Evolutionary conservation across 1,284 basidiomycete species (phyloP).

Genomic region (Vanrija sp.): DNA sequence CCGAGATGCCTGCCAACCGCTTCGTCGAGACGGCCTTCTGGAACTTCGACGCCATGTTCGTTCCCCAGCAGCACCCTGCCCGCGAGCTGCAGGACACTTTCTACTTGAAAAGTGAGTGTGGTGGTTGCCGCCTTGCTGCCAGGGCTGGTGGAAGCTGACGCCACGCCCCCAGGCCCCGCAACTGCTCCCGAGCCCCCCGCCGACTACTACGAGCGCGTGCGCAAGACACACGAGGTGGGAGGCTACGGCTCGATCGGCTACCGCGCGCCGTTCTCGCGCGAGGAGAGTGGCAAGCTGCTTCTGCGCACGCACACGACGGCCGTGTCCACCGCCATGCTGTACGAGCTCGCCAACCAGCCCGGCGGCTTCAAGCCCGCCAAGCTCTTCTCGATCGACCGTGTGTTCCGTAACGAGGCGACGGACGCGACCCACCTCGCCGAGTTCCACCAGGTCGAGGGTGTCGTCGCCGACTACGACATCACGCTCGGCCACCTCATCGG

Average conservation of each 20-base stretch:
- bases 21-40: conserved; percentile 99
- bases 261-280: conserved; percentile 90
- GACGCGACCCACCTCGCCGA: conserved; percentile 99
- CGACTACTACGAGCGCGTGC: conserved; percentile 86
- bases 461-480: conserved; percentile 89
- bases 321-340: conserved; percentile 90
- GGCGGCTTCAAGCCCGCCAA: conserved; percentile 92
- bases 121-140: too few species aligned
- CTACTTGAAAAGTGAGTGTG: conserved; percentile 76
- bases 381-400: conserved; percentile 95
- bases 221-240: conserved; percentile 81
- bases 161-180: conserved; percentile 64
- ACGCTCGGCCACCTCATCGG: conserved; percentile 97
- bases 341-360: conserved; percentile 72
- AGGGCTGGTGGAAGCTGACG: neutral
- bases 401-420: conserved; percentile 98
- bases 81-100: conserved; percentile 98
- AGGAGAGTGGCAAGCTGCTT: conserved; percentile 86
- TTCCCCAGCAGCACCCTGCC: conserved; percentile 98
- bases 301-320: conserved; percentile 97
- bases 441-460: conserved; percentile 99
- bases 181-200: conserved; percentile 71
- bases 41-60: conserved; percentile 98
- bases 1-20: conserved; percentile 97
- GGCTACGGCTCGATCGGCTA: conserved; percentile 96